Evolutionary conservation across 1,284 basidiomycete species (phyloP).

Genomic region (Moesziomyces aphidis): DNA sequence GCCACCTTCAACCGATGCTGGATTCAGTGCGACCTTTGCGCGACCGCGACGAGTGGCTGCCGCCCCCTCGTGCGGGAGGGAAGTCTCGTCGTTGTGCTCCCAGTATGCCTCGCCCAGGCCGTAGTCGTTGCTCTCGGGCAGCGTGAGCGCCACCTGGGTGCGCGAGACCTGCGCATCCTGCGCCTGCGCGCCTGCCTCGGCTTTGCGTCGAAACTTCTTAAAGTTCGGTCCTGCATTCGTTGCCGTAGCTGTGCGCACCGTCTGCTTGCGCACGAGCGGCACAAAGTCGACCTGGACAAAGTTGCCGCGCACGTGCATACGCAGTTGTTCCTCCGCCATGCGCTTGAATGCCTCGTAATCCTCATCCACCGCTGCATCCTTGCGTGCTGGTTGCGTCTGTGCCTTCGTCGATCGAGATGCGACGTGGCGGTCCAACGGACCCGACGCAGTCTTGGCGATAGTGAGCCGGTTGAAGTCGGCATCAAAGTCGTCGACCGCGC

Average conservation of each 20-base stretch:
- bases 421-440: conserved; percentile 7
- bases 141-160: conserved; percentile 20
- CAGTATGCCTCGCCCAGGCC: conserved; percentile 36
- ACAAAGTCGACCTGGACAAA: conserved; percentile 64
- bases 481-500: conserved; percentile 55
- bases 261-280: conserved; percentile 33
- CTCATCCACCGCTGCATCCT: conserved; percentile 25
- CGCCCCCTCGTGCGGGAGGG: background rate
- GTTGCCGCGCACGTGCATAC: conserved; percentile 54
- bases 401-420: background rate
- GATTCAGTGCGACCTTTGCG: conserved; percentile 15
- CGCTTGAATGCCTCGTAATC: conserved; percentile 52
- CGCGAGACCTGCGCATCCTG: background rate
- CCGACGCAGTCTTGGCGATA: conserved; percentile 33
- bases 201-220: conserved; percentile 44
- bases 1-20: conserved; percentile 14
- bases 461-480: conserved; percentile 57
- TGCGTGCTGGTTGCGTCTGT: background rate
- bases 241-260: background rate
- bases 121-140: conserved; percentile 40
- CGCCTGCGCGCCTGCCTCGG: background rate
- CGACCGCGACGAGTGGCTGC: conserved; percentile 1
- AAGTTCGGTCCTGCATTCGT: conserved; percentile 24
- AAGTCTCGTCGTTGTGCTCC: conserved; percentile 18
- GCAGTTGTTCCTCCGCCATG: conserved; percentile 51